Base-by-base conservation (phyloP, 2,329 filamentous ascomycete genomes). In the Piedraia hortae region DNA sequence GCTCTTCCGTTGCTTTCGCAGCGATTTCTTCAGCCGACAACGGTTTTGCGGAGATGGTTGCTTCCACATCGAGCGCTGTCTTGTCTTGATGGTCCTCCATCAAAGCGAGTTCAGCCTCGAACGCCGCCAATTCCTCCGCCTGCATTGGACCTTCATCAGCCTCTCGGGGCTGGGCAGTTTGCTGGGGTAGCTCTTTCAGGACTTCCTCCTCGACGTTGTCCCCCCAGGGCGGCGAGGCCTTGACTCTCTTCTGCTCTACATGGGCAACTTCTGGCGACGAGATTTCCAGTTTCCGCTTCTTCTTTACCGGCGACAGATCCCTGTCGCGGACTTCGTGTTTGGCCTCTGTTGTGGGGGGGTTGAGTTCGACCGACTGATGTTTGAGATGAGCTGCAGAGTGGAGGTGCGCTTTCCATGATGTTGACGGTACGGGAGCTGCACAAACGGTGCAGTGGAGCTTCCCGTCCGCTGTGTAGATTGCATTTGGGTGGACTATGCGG, bases 31-130 rank as follows among this genome's bases (percentile, higher is more conserved):
- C 48, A 2, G 47, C 48, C 2, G 48, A 44, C 44, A 53, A 45
- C 7, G 51, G 47, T 5, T 49, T 47, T 4, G 50, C 42, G 23
- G 48, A 45, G 21, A 55, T 51, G 5, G 48, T 47, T 4, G 48
- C 47, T 18, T 36, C 38, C 0, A 41, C 33, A 8, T 35, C 28
- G 16, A 42, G 37, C 8, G 34, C 32, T 19, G 34, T 23, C 10
- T 38, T 14, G 5, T 38, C 10, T 23, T 24, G 18, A 19, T 16
- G 11, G n/a, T 27, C 24, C 23, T 41, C 38, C 21, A 39, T 25
- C 10, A 30, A 31, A 5, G 64, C 69, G 24, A 89, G 65, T 24
- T 89, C 74, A 3, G 72, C 71, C 41, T 90, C 70, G 39, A 89
- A 88, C 5, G 74, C 73, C 2, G 73, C 64, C 5, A 74, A 47